Percentiles rank a stretch among this genome's conserved stretches.
phyloP scores from a whole-genome alignment of 257 asterid species.

The Solanum bukasovii region DNA sequence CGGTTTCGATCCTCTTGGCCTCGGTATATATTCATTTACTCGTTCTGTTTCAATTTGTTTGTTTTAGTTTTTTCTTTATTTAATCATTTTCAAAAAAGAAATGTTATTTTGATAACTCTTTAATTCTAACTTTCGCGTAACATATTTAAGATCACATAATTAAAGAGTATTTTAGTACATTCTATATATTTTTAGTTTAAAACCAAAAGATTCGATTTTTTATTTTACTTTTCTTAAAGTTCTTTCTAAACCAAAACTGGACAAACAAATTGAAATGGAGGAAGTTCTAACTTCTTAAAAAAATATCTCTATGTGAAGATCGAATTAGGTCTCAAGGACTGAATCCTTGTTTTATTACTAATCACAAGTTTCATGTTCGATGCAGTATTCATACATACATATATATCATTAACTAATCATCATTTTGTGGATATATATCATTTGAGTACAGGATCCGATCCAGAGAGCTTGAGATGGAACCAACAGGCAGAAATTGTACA shows the following conservation, averaged over 20 bases:
- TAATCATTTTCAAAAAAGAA: too few relatives aligned
- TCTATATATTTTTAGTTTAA: too few relatives aligned
- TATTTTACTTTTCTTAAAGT: too few relatives aligned
- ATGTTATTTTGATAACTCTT: too few relatives aligned
- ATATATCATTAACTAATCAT: background rate
- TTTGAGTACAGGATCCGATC: constrained; percentile 62
- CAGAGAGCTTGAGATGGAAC: constrained; percentile 91
- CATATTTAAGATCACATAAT: too few relatives aligned
- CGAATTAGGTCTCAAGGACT: background rate
- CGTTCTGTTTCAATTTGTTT: too few relatives aligned
- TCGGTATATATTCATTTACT: constrained; percentile 22
- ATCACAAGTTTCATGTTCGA: background rate
- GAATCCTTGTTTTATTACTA: background rate
- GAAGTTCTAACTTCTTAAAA: background rate
- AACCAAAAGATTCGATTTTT: too few relatives aligned
- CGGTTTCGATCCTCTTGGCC: constrained; percentile 97
- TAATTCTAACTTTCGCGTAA: too few relatives aligned
- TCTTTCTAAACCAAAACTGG: too few relatives aligned
- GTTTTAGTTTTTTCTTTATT: background rate
- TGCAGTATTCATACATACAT: too few relatives aligned
- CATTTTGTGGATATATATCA: background rate
- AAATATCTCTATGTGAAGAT: background rate
- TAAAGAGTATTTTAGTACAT: too few relatives aligned
- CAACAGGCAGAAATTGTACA: constrained; percentile 84
- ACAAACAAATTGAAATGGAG: too few relatives aligned